These are phyloP conservation scores for Symbiotaphrina buchneri DNA, from an alignment of 495 filamentous ascomycete genomes.

Conservation along the genomic window DNA sequence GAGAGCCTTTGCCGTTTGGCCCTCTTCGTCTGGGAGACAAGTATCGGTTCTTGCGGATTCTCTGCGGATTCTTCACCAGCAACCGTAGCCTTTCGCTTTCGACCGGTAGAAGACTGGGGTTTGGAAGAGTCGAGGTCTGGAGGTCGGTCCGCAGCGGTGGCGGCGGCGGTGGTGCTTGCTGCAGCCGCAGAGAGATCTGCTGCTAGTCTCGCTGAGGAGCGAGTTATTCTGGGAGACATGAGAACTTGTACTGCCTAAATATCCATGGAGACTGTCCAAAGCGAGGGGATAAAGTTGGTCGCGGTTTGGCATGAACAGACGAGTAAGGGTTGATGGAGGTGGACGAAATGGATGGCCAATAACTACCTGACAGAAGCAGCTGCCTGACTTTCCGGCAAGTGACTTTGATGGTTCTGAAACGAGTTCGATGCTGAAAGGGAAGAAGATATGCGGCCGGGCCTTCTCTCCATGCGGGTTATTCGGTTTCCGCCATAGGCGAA, in stretches of 20 bases:
- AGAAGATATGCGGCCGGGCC: too few relatives aligned
- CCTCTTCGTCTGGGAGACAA: slow-evolving; percentile 11
- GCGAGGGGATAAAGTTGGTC: neutral
- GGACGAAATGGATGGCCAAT: too few relatives aligned
- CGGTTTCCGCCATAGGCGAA: too few relatives aligned
- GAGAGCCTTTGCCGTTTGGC: slow-evolving; percentile 9
- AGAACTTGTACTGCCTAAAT: slow-evolving; percentile 18
- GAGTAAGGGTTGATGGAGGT: neutral
- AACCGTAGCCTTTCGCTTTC: slow-evolving; percentile 33
- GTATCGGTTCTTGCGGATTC: slow-evolving; percentile 16
- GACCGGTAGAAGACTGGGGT: slow-evolving; percentile 9
- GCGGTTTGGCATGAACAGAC: neutral
- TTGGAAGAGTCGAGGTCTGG: slow-evolving; percentile 16
- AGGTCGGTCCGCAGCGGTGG: too few relatives aligned
- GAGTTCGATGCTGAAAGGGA: too few relatives aligned
- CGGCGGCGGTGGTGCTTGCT: too few relatives aligned
- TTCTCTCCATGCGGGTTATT: too few relatives aligned
- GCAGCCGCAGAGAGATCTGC: slow-evolving; percentile 30
- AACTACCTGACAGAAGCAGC: too few relatives aligned
- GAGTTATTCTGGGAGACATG: slow-evolving; percentile 71
- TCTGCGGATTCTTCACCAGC: slow-evolving; percentile 16
- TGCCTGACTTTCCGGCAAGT: too few relatives aligned
- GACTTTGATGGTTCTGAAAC: too few relatives aligned
- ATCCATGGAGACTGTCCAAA: slow-evolving; percentile 1
- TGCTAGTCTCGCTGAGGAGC: slow-evolving; percentile 57